Base-by-base conservation (phyloP, 192 early-diverging fungal species). In the Backusella sp. region DNA sequence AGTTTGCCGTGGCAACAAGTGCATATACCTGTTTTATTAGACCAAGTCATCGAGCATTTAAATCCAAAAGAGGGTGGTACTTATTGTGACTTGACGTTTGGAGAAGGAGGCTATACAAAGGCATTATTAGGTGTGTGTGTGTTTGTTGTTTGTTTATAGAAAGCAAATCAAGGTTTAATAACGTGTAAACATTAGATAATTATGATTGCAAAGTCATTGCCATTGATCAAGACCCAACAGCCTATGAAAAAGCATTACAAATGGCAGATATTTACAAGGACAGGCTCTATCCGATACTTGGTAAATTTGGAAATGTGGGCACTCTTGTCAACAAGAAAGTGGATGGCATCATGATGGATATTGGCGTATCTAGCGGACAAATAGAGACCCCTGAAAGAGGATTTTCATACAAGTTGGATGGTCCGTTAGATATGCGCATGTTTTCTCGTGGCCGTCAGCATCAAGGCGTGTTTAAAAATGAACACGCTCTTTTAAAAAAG, bases 381-480 rank as follows among this genome's bases (percentile, higher is more conserved):
- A 79, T 95, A 36, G 88, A 88, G 71, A 85, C 88, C 1, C 70
- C 86, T 28, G 59, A 74, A 34, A 88, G 94, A 39, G 94, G 94
- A 21, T 95, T 95, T 76, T 92, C 92, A 1, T 90, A 89, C 78
- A 78, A 86, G 21, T 77, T 76, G 7, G 89, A 92, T 46, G 91
- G 90, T 6, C 91, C 91, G 9, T 77, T 95, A 30, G 92, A 93
- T 76, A 93, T 95, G 93, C 86, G 93, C 23, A 93, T 95, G 92
- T 82, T 78, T 32, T 80, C 85, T 11, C 32, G 77, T 3, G 86
- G 86, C 3, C 30, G 66, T n/a, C 35, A 73, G 17, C 56, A 23
- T 0, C 30, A 28, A 4, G 72, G 68, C 12, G 72, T 72, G 6
- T 37, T 26, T 73, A 28, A 69, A 62, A 26, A 76, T 49, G 70